Percentiles rank a stretch among this genome's conserved stretches.
phyloP scores from a whole-genome alignment of 106 monocot genomes.

The Amphibolis antarctica region DNA sequence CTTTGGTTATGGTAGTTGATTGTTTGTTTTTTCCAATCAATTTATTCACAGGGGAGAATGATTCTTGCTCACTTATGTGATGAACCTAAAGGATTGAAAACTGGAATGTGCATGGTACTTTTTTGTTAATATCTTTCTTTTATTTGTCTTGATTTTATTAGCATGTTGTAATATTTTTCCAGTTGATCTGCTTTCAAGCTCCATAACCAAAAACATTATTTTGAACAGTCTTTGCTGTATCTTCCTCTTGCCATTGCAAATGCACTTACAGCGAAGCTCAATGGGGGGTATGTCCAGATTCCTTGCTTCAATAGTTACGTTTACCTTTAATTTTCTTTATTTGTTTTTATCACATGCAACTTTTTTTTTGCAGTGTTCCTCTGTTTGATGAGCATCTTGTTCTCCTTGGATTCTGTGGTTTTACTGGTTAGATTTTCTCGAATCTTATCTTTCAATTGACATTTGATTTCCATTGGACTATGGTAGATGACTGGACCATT shows the following conservation, averaged over 20 bases:
- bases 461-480: no score
- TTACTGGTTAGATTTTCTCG: conserved; percentile 38
- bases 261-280: conserved; percentile 65
- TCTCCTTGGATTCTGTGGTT: conserved; percentile 63
- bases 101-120: conserved; percentile 95
- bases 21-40: not conserved
- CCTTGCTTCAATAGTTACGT: not conserved
- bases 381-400: conserved; percentile 60
- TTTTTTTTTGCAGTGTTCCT: conserved; percentile 37
- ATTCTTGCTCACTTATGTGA: conserved; percentile 99
- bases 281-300: conserved; percentile 47
- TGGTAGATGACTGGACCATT: no score
- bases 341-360: not conserved
- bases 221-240: conserved; percentile 61
- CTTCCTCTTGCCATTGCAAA: conserved; percentile 96
- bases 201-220: conserved; percentile 3
- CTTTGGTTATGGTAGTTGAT: not conserved
- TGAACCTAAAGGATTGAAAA: conserved; percentile 94
- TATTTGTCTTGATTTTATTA: not conserved
- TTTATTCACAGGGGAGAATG: conserved; percentile 71
- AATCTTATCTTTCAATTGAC: not conserved
- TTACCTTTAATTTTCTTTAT: not conserved
- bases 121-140: not conserved
- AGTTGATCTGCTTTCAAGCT: not conserved
- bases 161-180: not conserved